Evolutionary conservation across 2,329 filamentous ascomycete species (phyloP), one percentile per base, ranked within the genome.

Genomic region (Cladosporium sphaerospermum): DNA sequence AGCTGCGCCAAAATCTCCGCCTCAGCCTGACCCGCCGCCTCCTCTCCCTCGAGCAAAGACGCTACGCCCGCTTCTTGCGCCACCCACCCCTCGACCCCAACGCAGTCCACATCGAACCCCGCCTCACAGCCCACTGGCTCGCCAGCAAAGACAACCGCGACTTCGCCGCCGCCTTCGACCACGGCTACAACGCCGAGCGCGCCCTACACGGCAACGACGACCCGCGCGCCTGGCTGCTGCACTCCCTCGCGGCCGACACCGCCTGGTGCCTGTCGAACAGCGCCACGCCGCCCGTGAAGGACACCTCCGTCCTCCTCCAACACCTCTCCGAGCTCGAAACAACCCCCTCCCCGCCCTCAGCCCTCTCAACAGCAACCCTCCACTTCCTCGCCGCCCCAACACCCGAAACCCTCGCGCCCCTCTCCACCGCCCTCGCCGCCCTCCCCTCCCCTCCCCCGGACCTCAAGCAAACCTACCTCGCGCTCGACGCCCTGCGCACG

Each of bases 151-250:
- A 70, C 55, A 67, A 61, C 39, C 59, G 67, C 18, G 67, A 70
- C 55, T 69, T 68, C 56, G 57, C 61, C 23, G 64, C 62, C 3
- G 59, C 65, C 2, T 69, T 69, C 51, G 57, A 69, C 51, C 66
- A 62, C 51, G 64, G 64, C 44, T 64, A 60, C 57, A 59, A 63
- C 37, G 59, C 63, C 45, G 65, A 67, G 52, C 55, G 50, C 16
- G 57, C 58, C 7, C 54, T 67, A 8, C 59, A 63, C 41, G 54
- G 45, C 9, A 37, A 51, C 9, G 46, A 56, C 9, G 54, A 52
- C 4, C 48, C 54, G 1, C 47, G 58, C 32, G 32, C 42, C 2
- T 64, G 60, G 57, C 41, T 67, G 8, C 46, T 65, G 4, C 54
- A 46, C 37, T 54, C 53, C 10, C 59, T 68, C 1, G 58, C 59